A percentile compares a stretch with the other conserved stretches of the same genome.
These are phyloP conservation scores for Azolla pinnata DNA, from an alignment of 75 land plant species.

Conservation along the genomic window DNA sequence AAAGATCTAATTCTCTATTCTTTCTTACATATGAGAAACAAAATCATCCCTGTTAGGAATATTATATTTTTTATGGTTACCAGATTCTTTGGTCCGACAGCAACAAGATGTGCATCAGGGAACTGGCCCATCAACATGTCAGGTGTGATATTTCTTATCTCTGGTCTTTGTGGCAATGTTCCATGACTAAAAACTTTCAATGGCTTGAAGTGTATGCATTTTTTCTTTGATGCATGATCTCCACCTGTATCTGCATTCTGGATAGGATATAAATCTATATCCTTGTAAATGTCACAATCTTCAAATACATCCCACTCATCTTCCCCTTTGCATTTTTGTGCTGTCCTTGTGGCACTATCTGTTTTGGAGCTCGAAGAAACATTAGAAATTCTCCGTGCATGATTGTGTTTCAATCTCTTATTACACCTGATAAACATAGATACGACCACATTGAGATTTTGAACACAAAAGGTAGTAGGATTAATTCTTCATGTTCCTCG, in stretches of 20 bases:
- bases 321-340: no score
- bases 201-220: not conserved
- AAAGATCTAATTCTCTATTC: not conserved
- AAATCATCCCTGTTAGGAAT: no score
- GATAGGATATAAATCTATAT: not conserved
- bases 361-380: no score
- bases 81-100: slow-evolving; percentile 11
- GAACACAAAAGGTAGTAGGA: no score
- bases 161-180: not conserved
- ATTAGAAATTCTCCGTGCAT: no score
- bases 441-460: no score
- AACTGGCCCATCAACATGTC: slow-evolving; percentile 4
- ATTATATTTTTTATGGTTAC: not conserved
- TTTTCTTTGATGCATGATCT: not conserved
- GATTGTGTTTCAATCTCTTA: no score
- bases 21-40: no score
- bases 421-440: no score
- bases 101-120: slow-evolving; percentile 21
- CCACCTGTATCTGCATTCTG: not conserved
- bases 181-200: not conserved
- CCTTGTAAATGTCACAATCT: not conserved
- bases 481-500: no score
- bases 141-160: not conserved
- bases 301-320: not conserved
- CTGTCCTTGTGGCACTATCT: no score